A percentile compares a stretch with the other conserved stretches of the same genome.
These are phyloP conservation scores for Heliamphora exappendiculata DNA, from an alignment of 148 eudicot genomes.

Conservation along the genomic window DNA sequence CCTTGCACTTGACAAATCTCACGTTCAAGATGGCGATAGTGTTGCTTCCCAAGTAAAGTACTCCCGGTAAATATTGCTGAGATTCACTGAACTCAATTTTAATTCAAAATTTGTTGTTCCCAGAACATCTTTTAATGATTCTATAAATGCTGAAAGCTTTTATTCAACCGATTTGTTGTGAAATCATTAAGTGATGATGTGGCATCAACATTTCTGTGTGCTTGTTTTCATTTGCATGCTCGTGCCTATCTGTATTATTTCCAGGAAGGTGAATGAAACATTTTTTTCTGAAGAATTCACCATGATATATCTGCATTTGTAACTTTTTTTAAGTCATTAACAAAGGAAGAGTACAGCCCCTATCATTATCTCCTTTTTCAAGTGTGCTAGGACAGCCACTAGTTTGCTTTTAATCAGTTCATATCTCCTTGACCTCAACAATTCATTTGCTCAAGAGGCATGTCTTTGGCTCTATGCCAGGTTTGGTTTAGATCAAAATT, in stretches of 20 bases:
- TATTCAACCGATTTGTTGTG: neutral
- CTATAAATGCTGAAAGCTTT: neutral
- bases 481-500: neutral
- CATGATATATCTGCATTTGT: no score
- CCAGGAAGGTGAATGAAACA: no score
- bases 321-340: no score
- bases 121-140: neutral
- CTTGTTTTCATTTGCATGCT: constrained; percentile 2
- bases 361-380: no score
- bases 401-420: neutral
- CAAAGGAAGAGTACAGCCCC: no score
- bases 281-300: no score
- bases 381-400: neutral
- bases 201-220: neutral
- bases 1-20: constrained; percentile 78
- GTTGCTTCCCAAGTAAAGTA: constrained; percentile 39
- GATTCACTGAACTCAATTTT: neutral
- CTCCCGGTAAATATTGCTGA: constrained; percentile 41
- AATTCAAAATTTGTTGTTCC: neutral
- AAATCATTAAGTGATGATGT: neutral
- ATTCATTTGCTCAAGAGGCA: neutral
- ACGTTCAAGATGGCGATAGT: constrained; percentile 50
- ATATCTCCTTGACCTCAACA: neutral
- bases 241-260: neutral
- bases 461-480: neutral